Conservation (phyloP, 495 filamentous ascomycete genomes). For the Podospora fimiseda region DNA sequence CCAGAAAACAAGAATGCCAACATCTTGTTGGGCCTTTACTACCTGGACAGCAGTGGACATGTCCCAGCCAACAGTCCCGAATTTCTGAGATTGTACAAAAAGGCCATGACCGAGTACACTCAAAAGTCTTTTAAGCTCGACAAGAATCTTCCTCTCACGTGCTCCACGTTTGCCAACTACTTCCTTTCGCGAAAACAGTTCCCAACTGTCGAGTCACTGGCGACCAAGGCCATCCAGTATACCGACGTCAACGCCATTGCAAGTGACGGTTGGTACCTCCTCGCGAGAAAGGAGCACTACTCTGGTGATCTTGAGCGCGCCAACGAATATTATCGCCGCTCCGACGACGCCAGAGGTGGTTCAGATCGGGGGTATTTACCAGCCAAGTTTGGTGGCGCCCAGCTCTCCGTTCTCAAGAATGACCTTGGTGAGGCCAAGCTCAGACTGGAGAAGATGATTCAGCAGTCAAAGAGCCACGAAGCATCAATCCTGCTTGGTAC, state of each 20-base stretch:
- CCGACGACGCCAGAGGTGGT: slow-evolving; percentile 84
- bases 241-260: slow-evolving; percentile 94
- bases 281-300: slow-evolving; percentile 84
- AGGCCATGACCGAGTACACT: slow-evolving; percentile 88
- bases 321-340: slow-evolving; percentile 73
- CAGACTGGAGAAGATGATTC: slow-evolving; percentile 85
- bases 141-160: slow-evolving; percentile 85
- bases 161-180: slow-evolving; percentile 80
- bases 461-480: slow-evolving; percentile 77
- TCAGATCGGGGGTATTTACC: slow-evolving; percentile 81
- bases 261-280: slow-evolving; percentile 92
- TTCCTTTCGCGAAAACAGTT: slow-evolving; percentile 75
- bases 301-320: slow-evolving; percentile 60
- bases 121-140: slow-evolving; percentile 94
- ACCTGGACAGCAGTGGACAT: slow-evolving; percentile 74
- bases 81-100: slow-evolving; percentile 77
- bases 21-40: slow-evolving; percentile 80
- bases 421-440: slow-evolving; percentile 91
- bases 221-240: slow-evolving; percentile 87
- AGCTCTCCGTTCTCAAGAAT: slow-evolving; percentile 74
- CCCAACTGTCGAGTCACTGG: slow-evolving; percentile 72
- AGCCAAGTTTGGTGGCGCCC: slow-evolving; percentile 86
- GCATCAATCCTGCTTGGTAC: slow-evolving; percentile 85
- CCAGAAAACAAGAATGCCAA: slow-evolving; percentile 86
- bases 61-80: slow-evolving; percentile 66